A percentile compares a stretch with the other conserved stretches of the same genome.
phyloP scores from a whole-genome alignment of 495 filamentous ascomycete genomes.

The Aspergillus incahuasiensis region DNA sequence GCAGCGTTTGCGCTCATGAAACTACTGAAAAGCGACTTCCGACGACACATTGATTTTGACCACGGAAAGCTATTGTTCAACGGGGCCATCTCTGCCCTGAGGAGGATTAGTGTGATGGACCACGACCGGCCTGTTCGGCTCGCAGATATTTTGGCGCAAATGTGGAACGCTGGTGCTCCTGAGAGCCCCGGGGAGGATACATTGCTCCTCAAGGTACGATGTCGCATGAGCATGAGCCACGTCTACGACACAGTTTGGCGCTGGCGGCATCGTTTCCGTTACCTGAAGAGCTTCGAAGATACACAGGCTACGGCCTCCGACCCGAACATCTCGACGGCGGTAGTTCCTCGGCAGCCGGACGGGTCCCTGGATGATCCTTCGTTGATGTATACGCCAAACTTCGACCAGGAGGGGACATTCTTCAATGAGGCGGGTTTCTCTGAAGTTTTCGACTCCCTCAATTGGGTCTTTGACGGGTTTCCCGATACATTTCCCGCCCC shows the following conservation, averaged over 20 bases:
- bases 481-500: slow-evolving; percentile 41
- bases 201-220: slow-evolving; percentile 43
- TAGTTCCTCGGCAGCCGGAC: slow-evolving; percentile 26
- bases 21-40: slow-evolving; percentile 77
- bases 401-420: slow-evolving; percentile 39
- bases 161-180: slow-evolving; percentile 43
- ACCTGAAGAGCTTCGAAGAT: slow-evolving; percentile 39
- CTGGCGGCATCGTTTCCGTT: slow-evolving; percentile 44
- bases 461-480: slow-evolving; percentile 48
- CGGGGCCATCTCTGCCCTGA: slow-evolving; percentile 68
- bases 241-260: slow-evolving; percentile 49
- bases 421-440: slow-evolving; percentile 45
- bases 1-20: slow-evolving; percentile 84
- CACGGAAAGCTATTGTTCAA: slow-evolving; percentile 74
- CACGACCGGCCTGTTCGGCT: slow-evolving; percentile 73
- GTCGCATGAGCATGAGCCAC: slow-evolving; percentile 50
- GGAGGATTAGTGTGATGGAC: slow-evolving; percentile 72
- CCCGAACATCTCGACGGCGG: slow-evolving; percentile 24
- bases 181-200: slow-evolving; percentile 34
- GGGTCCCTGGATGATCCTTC: slow-evolving; percentile 24
- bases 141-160: slow-evolving; percentile 44
- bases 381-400: slow-evolving; percentile 37
- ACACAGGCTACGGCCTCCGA: slow-evolving; percentile 31
- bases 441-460: slow-evolving; percentile 45
- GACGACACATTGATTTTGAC: slow-evolving; percentile 59